Evolutionary conservation across 2,329 filamentous ascomycete genomes (phyloP), one percentile per base, ranked within the genome.

Genomic region (Colletotrichum horii): DNA sequence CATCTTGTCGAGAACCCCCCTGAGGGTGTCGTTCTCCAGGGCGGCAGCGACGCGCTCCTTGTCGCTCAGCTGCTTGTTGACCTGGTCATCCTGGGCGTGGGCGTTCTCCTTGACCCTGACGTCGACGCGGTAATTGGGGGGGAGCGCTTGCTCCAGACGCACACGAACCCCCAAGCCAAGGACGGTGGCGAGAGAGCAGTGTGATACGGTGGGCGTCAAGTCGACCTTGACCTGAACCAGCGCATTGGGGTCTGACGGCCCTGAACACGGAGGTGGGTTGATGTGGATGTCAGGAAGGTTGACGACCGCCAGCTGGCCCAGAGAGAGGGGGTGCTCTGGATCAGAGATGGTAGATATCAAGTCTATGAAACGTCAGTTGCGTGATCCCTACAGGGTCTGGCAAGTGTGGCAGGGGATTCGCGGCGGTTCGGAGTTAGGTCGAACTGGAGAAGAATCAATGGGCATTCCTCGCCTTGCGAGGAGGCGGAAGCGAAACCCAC

Each of bases 31-130:
- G 83, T 99, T 99, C 85, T 98, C 97, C 80, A 98, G 87, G 8
- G 97, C 97, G 12, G 97, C 97, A 2, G 96, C 96, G 60, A 99
- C 97, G 76, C 97, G 90, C 87, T 99, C 97, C 88, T 98, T 99
- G 86, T 99, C 97, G 38, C 93, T 95, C 58, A 99, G 88, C 85
- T 99, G 97, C 88, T 98, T 98, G 87, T 98, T 98, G 68, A 98
- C 96, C 83, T 98, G 96, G 77, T 98, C 96, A 61, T 95, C 96
- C 76, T 97, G 97, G 78, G 93, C 95, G 84, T 98, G 97, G n/a
- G 96, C 97, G 77, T 96, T 96, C 85, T 98, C 94, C 85, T 98
- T 98, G 84, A 98, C 98, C 80, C 93, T 92, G 61, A 98, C 95
- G 84, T 98, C 96, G 66, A 98, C 91, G 48, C 97, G 92, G 84